phyloP scores from a whole-genome alignment of 306 rosid species.

The Calophaca sinica region DNA sequence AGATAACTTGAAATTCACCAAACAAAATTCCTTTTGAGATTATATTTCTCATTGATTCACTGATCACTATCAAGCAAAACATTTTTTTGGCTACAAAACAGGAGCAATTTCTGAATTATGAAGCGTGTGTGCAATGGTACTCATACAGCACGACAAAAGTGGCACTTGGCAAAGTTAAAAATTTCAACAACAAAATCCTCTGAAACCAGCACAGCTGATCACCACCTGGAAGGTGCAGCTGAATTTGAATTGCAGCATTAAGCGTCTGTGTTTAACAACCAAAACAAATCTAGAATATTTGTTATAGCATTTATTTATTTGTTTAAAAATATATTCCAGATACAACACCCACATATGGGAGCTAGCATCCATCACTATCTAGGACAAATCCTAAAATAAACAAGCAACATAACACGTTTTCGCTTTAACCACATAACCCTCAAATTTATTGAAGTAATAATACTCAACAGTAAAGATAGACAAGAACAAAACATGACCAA shows the following conservation, averaged over 20 bases:
- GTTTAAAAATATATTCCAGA: not conserved
- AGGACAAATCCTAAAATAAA: not conserved
- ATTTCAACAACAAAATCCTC: too few species aligned
- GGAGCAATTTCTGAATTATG: too few species aligned
- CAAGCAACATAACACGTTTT: constrained; percentile 2
- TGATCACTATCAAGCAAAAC: not conserved
- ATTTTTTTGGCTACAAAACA: too few species aligned
- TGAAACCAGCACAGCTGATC: too few species aligned
- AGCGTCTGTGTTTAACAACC: not conserved
- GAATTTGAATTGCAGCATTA: not conserved
- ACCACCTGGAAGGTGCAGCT: too few species aligned
- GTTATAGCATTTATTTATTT: not conserved
- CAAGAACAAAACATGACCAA: constrained; percentile 7
- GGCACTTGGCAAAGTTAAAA: too few species aligned
- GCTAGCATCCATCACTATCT: too few species aligned
- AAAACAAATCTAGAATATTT: not conserved
- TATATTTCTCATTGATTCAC: too few species aligned
- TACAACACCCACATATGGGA: not conserved
- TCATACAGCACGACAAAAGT: too few species aligned
- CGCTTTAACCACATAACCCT: constrained; percentile 48
- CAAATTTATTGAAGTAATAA: too few species aligned
- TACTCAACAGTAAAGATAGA: not conserved
- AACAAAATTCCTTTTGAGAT: not conserved
- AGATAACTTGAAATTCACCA: not conserved
- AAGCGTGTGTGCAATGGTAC: too few species aligned